phyloP scores from a whole-genome alignment of 441 rosid species.

The Geranium incanum region DNA sequence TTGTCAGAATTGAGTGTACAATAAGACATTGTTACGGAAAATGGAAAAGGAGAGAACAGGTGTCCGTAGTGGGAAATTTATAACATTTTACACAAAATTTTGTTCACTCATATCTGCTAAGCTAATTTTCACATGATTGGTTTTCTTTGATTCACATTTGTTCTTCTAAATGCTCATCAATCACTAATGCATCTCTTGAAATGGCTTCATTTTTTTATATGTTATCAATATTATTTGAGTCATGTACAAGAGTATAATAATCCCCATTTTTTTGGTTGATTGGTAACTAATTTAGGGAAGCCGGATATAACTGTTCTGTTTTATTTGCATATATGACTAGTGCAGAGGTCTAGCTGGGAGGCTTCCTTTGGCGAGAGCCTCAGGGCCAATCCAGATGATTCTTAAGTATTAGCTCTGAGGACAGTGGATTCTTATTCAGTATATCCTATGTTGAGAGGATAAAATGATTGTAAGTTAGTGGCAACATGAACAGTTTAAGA shows the following conservation, averaged over 20 bases:
- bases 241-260: background rate
- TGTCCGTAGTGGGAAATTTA: background rate
- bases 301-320: background rate
- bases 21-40: background rate
- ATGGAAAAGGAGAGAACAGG: background rate
- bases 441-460: background rate
- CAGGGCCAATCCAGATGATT: background rate
- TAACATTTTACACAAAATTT: background rate
- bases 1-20: background rate
- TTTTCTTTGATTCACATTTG: background rate
- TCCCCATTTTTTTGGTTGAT: background rate
- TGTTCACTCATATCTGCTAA: background rate
- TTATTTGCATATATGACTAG: background rate
- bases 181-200: background rate
- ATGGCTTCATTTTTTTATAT: background rate
- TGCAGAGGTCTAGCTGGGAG: background rate
- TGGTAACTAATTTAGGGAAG: background rate
- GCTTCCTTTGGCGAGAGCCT: background rate
- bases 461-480: background rate
- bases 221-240: background rate
- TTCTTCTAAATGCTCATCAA: background rate
- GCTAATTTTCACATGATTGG: background rate
- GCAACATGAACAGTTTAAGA: conserved; percentile 1
- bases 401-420: background rate
- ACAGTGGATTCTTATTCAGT: background rate